phyloP scores from a whole-genome alignment of 2,329 filamentous ascomycete species.

The Fusarium nematophilum region DNA sequence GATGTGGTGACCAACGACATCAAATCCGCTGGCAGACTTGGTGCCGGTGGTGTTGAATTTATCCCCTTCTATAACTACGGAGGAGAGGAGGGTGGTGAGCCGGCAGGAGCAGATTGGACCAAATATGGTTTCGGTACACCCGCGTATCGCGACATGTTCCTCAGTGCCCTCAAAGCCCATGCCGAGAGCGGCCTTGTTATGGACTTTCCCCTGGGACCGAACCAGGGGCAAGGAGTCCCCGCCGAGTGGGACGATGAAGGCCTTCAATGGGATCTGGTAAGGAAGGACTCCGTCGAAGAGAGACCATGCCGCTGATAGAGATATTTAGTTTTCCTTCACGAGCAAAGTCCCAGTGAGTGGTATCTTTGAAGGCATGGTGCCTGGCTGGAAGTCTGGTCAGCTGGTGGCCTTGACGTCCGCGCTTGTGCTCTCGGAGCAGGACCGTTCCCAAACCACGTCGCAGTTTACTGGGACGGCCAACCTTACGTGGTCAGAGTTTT shows the following conservation, averaged over 20 bases:
- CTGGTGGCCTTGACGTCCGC: neutral
- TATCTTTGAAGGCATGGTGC: neutral
- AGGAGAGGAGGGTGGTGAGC: neutral
- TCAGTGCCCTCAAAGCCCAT: neutral
- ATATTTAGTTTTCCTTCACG: neutral
- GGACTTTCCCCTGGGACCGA: slow-evolving; percentile 17
- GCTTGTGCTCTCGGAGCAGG: neutral
- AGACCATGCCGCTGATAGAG: too few species aligned
- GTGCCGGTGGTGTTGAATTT: slow-evolving; percentile 15
- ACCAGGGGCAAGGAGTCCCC: slow-evolving; percentile 20
- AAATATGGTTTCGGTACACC: slow-evolving; percentile 5
- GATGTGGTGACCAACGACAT: slow-evolving; percentile 3
- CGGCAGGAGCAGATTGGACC: slow-evolving; percentile 7
- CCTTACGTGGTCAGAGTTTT: slow-evolving; percentile 2
- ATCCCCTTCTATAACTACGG: slow-evolving; percentile 14
- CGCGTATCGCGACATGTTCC: neutral
- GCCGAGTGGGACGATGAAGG: slow-evolving; percentile 4
- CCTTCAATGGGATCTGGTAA: slow-evolving; percentile 17
- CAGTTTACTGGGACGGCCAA: neutral
- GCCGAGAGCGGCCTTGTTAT: neutral
- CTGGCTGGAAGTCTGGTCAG: neutral
- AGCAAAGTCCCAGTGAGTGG: neutral
- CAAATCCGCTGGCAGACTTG: neutral
- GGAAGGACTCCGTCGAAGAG: too few species aligned
- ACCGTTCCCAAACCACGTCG: neutral